phyloP scores from a whole-genome alignment of 495 filamentous ascomycete species.

The Aspergillus ellipticus region DNA sequence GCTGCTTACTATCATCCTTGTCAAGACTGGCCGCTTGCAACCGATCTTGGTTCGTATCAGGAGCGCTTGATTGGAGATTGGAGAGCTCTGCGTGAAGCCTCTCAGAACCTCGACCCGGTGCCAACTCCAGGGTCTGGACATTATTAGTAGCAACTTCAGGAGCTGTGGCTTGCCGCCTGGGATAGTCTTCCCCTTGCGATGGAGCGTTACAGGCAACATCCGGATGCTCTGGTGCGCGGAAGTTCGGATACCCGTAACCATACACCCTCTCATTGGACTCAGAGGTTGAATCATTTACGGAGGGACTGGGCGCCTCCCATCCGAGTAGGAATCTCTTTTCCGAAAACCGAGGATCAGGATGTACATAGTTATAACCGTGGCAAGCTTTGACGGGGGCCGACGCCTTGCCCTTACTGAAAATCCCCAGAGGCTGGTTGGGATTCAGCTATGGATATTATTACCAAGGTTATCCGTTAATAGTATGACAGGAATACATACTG shows the following conservation, averaged over 20 bases:
- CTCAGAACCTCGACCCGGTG: too few relatives aligned
- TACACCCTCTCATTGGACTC: slow-evolving; percentile 19
- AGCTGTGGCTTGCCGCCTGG: too few relatives aligned
- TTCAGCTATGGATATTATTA: slow-evolving; percentile 42
- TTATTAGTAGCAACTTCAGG: too few relatives aligned
- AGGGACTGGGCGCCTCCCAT: neutral
- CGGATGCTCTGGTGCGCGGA: neutral
- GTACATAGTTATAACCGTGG: neutral
- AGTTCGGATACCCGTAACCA: neutral
- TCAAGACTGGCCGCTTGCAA: too few relatives aligned
- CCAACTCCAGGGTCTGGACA: too few relatives aligned
- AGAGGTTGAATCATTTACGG: neutral
- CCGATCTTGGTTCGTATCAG: too few relatives aligned
- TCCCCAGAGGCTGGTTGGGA: slow-evolving; percentile 45
- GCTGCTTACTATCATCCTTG: too few relatives aligned
- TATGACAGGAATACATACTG: slow-evolving; percentile 41
- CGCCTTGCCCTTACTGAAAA: slow-evolving; percentile 69
- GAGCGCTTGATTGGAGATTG: too few relatives aligned
- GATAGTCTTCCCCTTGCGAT: too few relatives aligned
- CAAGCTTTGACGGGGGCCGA: slow-evolving; percentile 53
- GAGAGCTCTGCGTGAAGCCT: too few relatives aligned
- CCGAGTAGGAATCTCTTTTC: slow-evolving; percentile 58
- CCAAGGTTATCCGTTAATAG: slow-evolving; percentile 14
- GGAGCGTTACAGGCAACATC: neutral
- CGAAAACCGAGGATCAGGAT: slow-evolving; percentile 59